A percentile compares a stretch with the other conserved stretches of the same genome.
phyloP scores from a whole-genome alignment of 2,329 filamentous ascomycete genomes.

The Periconia sp. region DNA sequence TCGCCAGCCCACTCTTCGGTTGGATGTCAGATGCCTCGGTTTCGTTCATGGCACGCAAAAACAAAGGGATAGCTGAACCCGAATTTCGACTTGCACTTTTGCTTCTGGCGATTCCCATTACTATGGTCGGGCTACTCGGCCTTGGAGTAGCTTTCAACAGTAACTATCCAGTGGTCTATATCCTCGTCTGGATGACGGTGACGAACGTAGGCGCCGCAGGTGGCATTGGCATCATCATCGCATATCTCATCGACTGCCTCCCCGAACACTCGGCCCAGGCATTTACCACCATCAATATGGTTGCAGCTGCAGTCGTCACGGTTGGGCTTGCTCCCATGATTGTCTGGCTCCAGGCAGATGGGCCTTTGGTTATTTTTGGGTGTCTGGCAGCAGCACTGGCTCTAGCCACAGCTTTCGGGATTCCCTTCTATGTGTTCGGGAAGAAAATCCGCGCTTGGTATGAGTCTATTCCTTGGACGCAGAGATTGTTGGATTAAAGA shows the following conservation, averaged over 20 bases:
- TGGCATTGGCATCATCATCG: constrained; percentile 8
- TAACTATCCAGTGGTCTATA: constrained; percentile 6
- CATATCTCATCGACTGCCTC: constrained; percentile 17
- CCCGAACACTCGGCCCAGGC: constrained; percentile 14
- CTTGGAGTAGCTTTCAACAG: constrained; percentile 9
- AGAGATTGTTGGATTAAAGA: constrained; percentile 9
- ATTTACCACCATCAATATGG: constrained; percentile 11
- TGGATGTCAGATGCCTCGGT: constrained; percentile 15
- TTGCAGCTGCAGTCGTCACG: constrained; percentile 4
- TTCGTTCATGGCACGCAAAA: constrained; percentile 10
- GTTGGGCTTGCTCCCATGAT: constrained; percentile 9
- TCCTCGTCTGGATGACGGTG: constrained; percentile 13
- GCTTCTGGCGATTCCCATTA: constrained; percentile 8
- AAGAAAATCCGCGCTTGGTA: constrained; percentile 17
- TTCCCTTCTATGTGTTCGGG: constrained; percentile 14
- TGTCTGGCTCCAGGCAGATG: constrained; percentile 3
- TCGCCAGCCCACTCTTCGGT: constrained; percentile 11
- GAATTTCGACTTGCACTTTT: constrained; percentile 16
- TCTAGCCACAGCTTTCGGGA: neutral
- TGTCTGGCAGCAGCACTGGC: constrained; percentile 7
- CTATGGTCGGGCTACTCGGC: constrained; percentile 11
- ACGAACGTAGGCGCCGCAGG: constrained; percentile 9
- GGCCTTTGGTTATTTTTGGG: constrained; percentile 2
- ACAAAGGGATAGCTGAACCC: constrained; percentile 14
- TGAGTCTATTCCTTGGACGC: constrained; percentile 8